Conservation (phyloP, 176 grass and related monocot genomes). For the Rhipidocladum racemiflorum region DNA sequence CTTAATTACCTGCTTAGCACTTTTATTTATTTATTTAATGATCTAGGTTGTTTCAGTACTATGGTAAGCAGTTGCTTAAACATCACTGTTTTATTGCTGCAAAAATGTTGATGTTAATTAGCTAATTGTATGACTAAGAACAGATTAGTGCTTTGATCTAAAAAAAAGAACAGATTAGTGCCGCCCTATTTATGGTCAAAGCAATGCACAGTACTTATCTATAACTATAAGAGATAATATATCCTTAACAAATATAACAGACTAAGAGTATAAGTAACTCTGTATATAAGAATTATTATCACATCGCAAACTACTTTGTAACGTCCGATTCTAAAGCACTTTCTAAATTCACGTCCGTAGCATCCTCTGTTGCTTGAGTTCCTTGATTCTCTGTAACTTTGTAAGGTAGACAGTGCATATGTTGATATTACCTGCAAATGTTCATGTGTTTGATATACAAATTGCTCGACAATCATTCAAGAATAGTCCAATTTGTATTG, state of each 20-base stretch:
- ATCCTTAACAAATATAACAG: no score
- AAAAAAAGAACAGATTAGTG: not conserved
- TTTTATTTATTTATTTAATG: no score
- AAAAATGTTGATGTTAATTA: not conserved
- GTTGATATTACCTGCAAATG: constrained; percentile 2
- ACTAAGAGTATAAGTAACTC: not conserved
- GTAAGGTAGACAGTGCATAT: not conserved
- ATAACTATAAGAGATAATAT: no score
- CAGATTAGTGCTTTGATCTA: not conserved
- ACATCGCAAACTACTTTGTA: not conserved
- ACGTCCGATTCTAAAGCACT: not conserved
- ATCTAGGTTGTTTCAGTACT: no score
- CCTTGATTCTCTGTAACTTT: not conserved
- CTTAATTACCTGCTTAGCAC: no score
- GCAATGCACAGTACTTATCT: not conserved
- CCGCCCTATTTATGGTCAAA: not conserved
- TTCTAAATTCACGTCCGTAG: not conserved
- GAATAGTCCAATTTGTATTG: not conserved
- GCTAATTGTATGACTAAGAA: not conserved
- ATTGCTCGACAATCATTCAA: not conserved
- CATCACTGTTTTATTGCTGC: not conserved
- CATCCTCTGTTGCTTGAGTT: not conserved
- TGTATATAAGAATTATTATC: no score
- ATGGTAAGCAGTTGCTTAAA: not conserved
- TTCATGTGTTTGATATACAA: not conserved